These are phyloP conservation scores for Coemansia sp. DNA, from an alignment of 192 early-diverging fungal species.

Conservation along the genomic window DNA sequence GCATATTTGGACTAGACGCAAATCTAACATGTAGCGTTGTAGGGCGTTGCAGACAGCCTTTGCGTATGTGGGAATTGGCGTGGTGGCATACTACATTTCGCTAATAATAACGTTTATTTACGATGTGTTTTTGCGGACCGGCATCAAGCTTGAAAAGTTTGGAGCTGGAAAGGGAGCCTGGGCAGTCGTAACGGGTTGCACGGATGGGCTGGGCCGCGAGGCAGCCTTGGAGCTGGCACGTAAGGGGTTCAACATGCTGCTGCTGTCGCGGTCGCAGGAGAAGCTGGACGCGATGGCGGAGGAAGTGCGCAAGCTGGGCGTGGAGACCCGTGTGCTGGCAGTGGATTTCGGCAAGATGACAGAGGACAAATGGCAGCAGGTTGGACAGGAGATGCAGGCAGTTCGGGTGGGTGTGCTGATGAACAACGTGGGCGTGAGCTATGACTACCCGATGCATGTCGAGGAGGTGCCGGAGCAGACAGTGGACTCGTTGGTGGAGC, in stretches of 20 bases:
- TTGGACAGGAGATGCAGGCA: slow-evolving; percentile 57
- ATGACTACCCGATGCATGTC: slow-evolving; percentile 87
- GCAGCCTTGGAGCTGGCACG: slow-evolving; percentile 88
- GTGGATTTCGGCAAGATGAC: slow-evolving; percentile 73
- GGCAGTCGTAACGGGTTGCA: slow-evolving; percentile 89
- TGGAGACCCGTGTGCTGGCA: slow-evolving; percentile 64
- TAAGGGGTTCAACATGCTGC: slow-evolving; percentile 76
- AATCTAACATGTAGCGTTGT: slow-evolving; percentile 1
- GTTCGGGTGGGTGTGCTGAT: slow-evolving; percentile 62
- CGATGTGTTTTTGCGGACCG: slow-evolving; percentile 45
- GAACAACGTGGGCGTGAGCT: slow-evolving; percentile 94
- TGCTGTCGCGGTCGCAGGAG: slow-evolving; percentile 75
- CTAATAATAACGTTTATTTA: slow-evolving; percentile 38
- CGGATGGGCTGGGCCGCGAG: slow-evolving; percentile 95
- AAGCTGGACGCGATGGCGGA: slow-evolving; percentile 76
- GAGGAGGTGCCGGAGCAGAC: slow-evolving; percentile 66
- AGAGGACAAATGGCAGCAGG: slow-evolving; percentile 62
- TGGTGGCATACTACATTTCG: slow-evolving; percentile 48
- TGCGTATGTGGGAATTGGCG: slow-evolving; percentile 43
- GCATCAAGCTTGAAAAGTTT: slow-evolving; percentile 42
- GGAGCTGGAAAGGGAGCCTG: slow-evolving; percentile 52
- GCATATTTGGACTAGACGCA: no score
- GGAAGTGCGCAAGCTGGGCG: slow-evolving; percentile 60
- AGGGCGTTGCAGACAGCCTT: slow-evolving; percentile 39
- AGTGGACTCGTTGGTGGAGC: slow-evolving; percentile 73